phyloP scores from a whole-genome alignment of 176 grass and related monocot genomes.

The Avena atlantica region DNA sequence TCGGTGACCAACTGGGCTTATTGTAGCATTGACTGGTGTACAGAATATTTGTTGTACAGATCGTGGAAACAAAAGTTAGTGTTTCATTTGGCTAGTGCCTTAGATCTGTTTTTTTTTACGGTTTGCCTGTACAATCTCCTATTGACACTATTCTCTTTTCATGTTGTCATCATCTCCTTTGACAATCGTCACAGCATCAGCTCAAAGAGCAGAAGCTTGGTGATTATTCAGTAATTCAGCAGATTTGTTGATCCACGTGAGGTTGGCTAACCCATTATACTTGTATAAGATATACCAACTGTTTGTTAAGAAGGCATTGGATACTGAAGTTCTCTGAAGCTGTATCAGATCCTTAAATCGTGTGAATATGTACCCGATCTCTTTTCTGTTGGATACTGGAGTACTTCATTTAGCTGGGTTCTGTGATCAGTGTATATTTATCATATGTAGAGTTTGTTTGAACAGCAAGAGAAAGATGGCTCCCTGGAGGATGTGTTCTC shows the following conservation, averaged over 20 bases:
- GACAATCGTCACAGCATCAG: constrained; percentile 33
- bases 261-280: neutral
- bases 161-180: constrained; percentile 3
- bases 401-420: neutral
- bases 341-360: neutral
- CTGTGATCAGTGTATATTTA: neutral
- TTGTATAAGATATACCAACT: neutral
- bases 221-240: constrained; percentile 37
- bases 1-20: neutral
- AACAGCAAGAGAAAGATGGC: too few relatives aligned
- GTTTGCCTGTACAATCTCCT: constrained; percentile 38
- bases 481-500: too few relatives aligned
- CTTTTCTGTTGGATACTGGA: neutral
- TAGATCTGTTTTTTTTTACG: constrained; percentile 28
- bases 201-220: constrained; percentile 41
- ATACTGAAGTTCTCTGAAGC: neutral
- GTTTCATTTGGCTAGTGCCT: constrained; percentile 37
- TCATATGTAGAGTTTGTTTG: neutral
- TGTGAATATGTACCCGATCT: neutral
- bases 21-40: constrained; percentile 53
- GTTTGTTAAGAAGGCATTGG: neutral
- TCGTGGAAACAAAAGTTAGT: constrained; percentile 38
- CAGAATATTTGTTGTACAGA: constrained; percentile 54
- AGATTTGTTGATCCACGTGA: neutral
- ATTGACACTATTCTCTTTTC: constrained; percentile 12